These are phyloP conservation scores for Cordyceps pruinosa DNA, from an alignment of 2,329 filamentous ascomycete genomes.

Conservation along the genomic window DNA sequence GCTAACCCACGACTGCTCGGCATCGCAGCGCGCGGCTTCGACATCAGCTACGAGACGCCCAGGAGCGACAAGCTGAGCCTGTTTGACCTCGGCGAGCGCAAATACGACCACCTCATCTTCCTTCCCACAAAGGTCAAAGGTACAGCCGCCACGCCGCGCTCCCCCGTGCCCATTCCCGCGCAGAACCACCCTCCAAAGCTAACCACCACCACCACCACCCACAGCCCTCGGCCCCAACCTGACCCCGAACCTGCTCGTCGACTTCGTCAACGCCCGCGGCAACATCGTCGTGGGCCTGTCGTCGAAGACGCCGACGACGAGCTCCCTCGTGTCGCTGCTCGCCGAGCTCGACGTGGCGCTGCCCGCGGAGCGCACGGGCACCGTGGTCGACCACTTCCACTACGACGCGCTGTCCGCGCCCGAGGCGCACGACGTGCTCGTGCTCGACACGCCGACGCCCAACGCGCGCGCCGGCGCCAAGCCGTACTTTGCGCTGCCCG, in stretches of 20 bases:
- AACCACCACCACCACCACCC: background rate
- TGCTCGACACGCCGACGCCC: slow-evolving; percentile 61
- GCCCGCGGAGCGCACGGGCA: slow-evolving; percentile 74
- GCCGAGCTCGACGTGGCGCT: slow-evolving; percentile 83
- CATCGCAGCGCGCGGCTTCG: slow-evolving; percentile 68
- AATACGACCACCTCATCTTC: slow-evolving; percentile 85
- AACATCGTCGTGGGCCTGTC: slow-evolving; percentile 87
- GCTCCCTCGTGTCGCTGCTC: slow-evolving; percentile 69
- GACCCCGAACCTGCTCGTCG: slow-evolving; percentile 76
- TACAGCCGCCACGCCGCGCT: slow-evolving; percentile 27
- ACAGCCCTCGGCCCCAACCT: slow-evolving; percentile 79
- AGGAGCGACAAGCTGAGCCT: slow-evolving; percentile 71
- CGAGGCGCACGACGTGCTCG: slow-evolving; percentile 82
- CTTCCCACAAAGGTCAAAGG: slow-evolving; percentile 88
- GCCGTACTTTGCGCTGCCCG: slow-evolving; percentile 60
- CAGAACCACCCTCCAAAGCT: background rate
- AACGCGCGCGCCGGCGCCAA: slow-evolving; percentile 61
- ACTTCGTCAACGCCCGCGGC: slow-evolving; percentile 86
- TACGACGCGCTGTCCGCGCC: slow-evolving; percentile 71
- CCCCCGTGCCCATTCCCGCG: background rate
- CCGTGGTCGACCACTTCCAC: slow-evolving; percentile 94
- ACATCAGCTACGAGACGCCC: slow-evolving; percentile 73
- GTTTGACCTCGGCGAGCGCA: slow-evolving; percentile 79
- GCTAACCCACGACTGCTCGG: slow-evolving; percentile 1
- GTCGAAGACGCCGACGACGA: slow-evolving; percentile 60